phyloP scores from a whole-genome alignment of 192 early-diverging fungal genomes.

The Diversispora eburnea region DNA sequence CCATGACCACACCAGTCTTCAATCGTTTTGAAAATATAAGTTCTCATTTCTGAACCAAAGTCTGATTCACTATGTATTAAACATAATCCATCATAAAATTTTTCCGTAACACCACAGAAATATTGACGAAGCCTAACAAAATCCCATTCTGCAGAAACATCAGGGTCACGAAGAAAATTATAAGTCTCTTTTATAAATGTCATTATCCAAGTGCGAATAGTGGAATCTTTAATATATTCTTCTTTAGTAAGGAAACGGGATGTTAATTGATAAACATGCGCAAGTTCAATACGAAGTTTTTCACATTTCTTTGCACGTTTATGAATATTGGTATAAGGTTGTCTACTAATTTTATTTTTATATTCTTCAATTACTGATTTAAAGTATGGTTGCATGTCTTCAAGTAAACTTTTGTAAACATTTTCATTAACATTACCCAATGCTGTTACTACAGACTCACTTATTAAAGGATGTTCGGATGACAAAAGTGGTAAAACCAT shows the following conservation, averaged over 20 bases:
- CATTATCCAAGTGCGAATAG: conserved; percentile 61
- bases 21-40: conserved; percentile 76
- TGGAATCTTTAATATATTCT: conserved; percentile 54
- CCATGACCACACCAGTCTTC: conserved; percentile 94
- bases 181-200: conserved; percentile 75
- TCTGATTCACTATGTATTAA: conserved; percentile 35
- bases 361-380: conserved; percentile 59
- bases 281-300: conserved; percentile 65
- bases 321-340: conserved; percentile 51
- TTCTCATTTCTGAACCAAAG: conserved; percentile 75
- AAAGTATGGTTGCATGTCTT: conserved; percentile 62
- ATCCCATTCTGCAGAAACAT: conserved; percentile 81
- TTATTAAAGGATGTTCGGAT: conserved; percentile 61
- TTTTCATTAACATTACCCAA: conserved; percentile 62
- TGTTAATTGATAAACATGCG: conserved; percentile 67
- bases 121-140: conserved; percentile 83
- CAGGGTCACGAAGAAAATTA: conserved; percentile 70
- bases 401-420: conserved; percentile 64
- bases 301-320: conserved; percentile 63
- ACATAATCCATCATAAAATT: conserved; percentile 72
- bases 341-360: conserved; percentile 39
- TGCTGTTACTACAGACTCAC: conserved; percentile 62
- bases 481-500: conserved; percentile 62
- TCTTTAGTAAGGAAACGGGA: conserved; percentile 62
- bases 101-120: conserved; percentile 86